These are phyloP conservation scores for Garcia nutans DNA, from an alignment of 345 rosid species.

Conservation along the genomic window DNA sequence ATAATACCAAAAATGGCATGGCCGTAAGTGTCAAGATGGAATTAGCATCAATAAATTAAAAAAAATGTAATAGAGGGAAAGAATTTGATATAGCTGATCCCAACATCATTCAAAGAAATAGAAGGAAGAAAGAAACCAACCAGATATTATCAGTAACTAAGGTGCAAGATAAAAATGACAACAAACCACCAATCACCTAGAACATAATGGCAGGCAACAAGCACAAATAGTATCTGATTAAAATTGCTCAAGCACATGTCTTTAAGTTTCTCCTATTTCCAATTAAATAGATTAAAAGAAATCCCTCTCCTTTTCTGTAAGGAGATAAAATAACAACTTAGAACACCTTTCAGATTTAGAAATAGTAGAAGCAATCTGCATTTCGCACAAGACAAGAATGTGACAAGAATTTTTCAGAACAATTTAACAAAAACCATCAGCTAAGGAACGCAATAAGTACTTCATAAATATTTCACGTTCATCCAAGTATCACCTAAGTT, in stretches of 20 bases:
- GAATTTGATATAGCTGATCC: not conserved
- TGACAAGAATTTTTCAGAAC: constrained; percentile 13
- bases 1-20: not conserved
- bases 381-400: constrained; percentile 1
- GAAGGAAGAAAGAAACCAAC: not conserved
- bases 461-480: constrained; percentile 27
- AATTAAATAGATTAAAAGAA: constrained; percentile 1
- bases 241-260: not conserved
- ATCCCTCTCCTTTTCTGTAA: not conserved
- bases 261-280: not conserved
- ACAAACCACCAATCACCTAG: constrained; percentile 2
- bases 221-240: constrained; percentile 5
- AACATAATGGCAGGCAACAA: constrained; percentile 9
- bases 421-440: not conserved
- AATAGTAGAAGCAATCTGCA: not conserved
- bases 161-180: not conserved
- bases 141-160: not conserved
- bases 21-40: not conserved
- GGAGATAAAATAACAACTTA: not conserved
- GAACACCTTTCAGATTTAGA: not conserved
- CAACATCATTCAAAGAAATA: not conserved
- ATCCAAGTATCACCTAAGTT: constrained; percentile 71
- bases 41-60: not conserved
- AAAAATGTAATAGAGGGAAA: not conserved
- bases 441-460: constrained; percentile 24